These are phyloP conservation scores for Claviceps maximensis DNA, from an alignment of 2,329 filamentous ascomycete species.

Conservation along the genomic window DNA sequence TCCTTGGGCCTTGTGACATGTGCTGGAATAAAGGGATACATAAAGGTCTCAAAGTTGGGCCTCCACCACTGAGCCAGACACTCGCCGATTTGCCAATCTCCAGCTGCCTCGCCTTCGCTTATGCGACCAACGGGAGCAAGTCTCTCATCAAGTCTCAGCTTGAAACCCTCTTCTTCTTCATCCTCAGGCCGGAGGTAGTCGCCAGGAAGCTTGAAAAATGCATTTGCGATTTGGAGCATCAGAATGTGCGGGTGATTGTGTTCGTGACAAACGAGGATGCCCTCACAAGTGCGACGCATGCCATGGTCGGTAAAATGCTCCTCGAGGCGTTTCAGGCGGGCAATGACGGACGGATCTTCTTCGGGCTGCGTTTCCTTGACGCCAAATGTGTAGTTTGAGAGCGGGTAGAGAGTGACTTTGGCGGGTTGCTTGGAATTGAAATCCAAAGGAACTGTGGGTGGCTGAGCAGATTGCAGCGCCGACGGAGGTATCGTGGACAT, in stretches of 20 bases:
- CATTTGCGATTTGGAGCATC: slow-evolving; percentile 98
- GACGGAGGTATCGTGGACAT: slow-evolving; percentile 81
- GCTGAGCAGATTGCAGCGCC: slow-evolving; percentile 63
- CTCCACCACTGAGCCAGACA: slow-evolving; percentile 97
- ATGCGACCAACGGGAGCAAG: slow-evolving; percentile 82
- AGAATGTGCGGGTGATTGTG: slow-evolving; percentile 98
- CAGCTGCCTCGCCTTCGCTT: slow-evolving; percentile 72
- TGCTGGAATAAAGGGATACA: slow-evolving; percentile 96
- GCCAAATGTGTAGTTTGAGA: slow-evolving; percentile 98
- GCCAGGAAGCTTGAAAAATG: slow-evolving; percentile 97
- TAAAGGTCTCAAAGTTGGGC: slow-evolving; percentile 98
- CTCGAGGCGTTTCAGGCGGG: slow-evolving; percentile 84
- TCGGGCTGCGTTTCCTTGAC: slow-evolving; percentile 98
- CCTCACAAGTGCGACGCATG: slow-evolving; percentile 95
- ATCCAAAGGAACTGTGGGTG: slow-evolving; percentile 63
- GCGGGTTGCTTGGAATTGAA: slow-evolving; percentile 85
- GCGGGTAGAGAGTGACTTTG: slow-evolving; percentile 81
- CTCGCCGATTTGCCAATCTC: slow-evolving; percentile 86
- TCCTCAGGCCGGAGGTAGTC: slow-evolving; percentile 86
- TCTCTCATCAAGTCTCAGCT: slow-evolving; percentile 79
- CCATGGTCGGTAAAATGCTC: slow-evolving; percentile 86
- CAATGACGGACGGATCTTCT: slow-evolving; percentile 90
- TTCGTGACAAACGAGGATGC: slow-evolving; percentile 93
- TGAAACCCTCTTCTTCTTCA: slow-evolving; percentile 92
- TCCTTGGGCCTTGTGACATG: slow-evolving; percentile 96